These are phyloP conservation scores for Aulographum hederae DNA, from an alignment of 2,329 filamentous ascomycete species.

Conservation along the genomic window DNA sequence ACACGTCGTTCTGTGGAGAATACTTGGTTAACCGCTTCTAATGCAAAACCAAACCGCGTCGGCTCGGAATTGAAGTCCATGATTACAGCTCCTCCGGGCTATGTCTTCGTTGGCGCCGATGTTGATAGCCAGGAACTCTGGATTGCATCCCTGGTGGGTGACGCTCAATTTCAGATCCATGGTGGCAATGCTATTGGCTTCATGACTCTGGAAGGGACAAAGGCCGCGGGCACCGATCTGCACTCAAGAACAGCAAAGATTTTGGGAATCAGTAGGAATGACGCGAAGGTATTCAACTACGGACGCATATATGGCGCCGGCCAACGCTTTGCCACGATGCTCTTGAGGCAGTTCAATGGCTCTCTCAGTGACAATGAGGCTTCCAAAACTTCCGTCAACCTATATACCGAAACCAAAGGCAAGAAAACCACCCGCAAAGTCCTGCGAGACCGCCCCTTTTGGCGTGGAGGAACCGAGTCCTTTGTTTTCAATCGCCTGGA, in stretches of 20 bases:
- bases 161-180: constrained; percentile 86
- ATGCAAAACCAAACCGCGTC: constrained; percentile 89
- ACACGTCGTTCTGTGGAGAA: constrained; percentile 90
- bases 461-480: constrained; percentile 90
- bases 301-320: constrained; percentile 98
- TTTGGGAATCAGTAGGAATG: constrained; percentile 80
- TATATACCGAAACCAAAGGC: constrained; percentile 85
- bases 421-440: constrained; percentile 60
- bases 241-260: constrained; percentile 89
- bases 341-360: constrained; percentile 89
- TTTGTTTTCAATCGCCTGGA: constrained; percentile 98
- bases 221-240: constrained; percentile 80
- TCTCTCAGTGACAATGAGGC: constrained; percentile 64
- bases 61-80: constrained; percentile 95
- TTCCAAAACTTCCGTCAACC: constrained; percentile 50
- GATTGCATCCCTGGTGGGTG: constrained; percentile 91
- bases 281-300: constrained; percentile 97
- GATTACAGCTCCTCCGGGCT: constrained; percentile 78
- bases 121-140: constrained; percentile 95
- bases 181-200: constrained; percentile 96
- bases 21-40: constrained; percentile 94
- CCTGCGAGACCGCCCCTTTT: constrained; percentile 62
- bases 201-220: constrained; percentile 95
- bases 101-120: constrained; percentile 89
- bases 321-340: constrained; percentile 74